Evolutionary conservation across 1,284 basidiomycete species (phyloP).

Genomic region (Puccinia horiana): DNA sequence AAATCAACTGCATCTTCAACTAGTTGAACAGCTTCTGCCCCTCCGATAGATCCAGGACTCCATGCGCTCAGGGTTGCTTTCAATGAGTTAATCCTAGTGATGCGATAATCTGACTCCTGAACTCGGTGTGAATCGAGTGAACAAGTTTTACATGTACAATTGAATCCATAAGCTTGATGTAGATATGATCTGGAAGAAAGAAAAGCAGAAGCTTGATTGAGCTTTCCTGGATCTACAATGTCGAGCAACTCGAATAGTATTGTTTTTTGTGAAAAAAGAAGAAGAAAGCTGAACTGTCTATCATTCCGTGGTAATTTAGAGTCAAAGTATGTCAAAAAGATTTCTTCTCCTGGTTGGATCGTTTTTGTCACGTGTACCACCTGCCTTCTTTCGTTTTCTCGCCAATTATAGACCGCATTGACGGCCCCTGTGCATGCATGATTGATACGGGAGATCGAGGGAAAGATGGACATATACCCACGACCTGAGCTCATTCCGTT

Average conservation of each 20-base stretch:
- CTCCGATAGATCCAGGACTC: slow-evolving; percentile 34
- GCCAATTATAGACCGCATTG: slow-evolving; percentile 43
- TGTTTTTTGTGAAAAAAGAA: background rate
- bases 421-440: slow-evolving; percentile 44
- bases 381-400: slow-evolving; percentile 19
- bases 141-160: slow-evolving; percentile 37
- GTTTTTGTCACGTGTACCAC: slow-evolving; percentile 39
- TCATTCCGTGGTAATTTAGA: slow-evolving; percentile 39
- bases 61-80: slow-evolving; percentile 38
- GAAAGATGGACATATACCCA: slow-evolving; percentile 39
- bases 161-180: slow-evolving; percentile 26
- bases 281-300: slow-evolving; percentile 35
- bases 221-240: background rate
- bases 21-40: slow-evolving; percentile 25
- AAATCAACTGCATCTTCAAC: slow-evolving; percentile 25
- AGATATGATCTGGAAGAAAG: slow-evolving; percentile 5
- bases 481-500: slow-evolving; percentile 36
- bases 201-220: background rate
- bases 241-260: background rate
- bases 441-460: slow-evolving; percentile 39
- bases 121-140: slow-evolving; percentile 3
- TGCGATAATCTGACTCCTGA: slow-evolving; percentile 29
- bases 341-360: slow-evolving; percentile 39
- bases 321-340: slow-evolving; percentile 43
- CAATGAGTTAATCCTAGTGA: slow-evolving; percentile 42